These are phyloP conservation scores for Moesziomyces aphidis DNA, from an alignment of 1,284 basidiomycete species.

Conservation along the genomic window DNA sequence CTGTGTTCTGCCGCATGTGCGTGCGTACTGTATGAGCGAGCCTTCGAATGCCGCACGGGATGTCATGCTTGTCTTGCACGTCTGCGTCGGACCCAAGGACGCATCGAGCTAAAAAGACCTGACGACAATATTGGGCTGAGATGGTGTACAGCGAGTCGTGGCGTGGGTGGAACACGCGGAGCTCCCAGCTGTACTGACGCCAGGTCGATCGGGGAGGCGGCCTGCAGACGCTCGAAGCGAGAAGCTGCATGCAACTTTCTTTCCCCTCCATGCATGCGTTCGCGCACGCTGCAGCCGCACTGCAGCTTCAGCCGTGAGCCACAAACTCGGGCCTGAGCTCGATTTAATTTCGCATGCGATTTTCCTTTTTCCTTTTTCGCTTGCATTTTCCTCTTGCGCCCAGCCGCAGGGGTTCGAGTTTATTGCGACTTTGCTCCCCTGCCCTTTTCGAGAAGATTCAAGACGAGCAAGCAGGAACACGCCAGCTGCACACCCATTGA, in stretches of 20 bases:
- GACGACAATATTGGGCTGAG: too few species aligned
- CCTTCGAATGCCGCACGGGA: too few species aligned
- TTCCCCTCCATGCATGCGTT: not conserved
- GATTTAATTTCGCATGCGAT: not conserved
- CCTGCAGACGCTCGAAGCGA: not conserved
- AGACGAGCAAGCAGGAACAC: not conserved
- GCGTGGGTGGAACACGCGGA: not conserved
- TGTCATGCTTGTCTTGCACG: too few species aligned
- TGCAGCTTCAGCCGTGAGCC: not conserved
- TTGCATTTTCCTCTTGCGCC: too few species aligned
- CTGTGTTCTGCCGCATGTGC: too few species aligned
- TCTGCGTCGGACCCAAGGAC: too few species aligned
- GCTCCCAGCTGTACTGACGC: not conserved
- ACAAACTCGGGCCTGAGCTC: not conserved
- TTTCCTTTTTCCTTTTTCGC: not conserved
- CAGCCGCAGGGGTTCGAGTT: too few species aligned
- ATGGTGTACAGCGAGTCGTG: not conserved
- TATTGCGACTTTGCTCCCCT: too few species aligned
- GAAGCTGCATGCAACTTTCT: slow-evolving; percentile 3
- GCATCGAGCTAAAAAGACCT: too few species aligned
- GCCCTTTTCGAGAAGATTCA: not conserved
- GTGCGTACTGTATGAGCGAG: too few species aligned
- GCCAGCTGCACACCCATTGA: not conserved
- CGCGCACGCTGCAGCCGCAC: not conserved
- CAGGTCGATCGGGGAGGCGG: not conserved